Evolutionary conservation across 768 basidiomycete species (phyloP).

Genomic region (Neoboletus magnificus): DNA sequence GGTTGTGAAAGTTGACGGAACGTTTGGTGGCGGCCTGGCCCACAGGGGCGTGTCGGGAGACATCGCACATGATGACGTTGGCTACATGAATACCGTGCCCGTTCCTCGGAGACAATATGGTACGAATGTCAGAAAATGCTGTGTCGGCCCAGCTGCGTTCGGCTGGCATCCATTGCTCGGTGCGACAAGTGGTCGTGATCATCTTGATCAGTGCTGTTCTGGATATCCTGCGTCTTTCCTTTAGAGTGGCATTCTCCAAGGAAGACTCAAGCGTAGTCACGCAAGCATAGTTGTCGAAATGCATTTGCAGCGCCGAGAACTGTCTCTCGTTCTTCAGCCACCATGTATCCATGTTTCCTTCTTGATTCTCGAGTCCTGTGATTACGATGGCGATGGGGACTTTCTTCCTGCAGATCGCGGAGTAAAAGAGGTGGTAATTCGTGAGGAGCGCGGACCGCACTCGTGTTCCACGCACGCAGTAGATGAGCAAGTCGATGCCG

Average conservation of each 20-base stretch:
- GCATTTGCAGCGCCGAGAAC: conserved; percentile 31
- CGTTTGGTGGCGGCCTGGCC: neutral
- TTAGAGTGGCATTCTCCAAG: conserved; percentile 6
- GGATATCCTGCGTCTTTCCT: conserved; percentile 21
- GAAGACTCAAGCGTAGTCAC: conserved; percentile 32
- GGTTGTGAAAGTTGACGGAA: conserved; percentile 16
- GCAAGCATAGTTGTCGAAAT: conserved; percentile 37
- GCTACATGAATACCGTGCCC: neutral
- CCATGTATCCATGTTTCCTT: conserved; percentile 28
- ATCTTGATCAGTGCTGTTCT: conserved; percentile 15
- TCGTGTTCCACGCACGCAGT: conserved; percentile 28
- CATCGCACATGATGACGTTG: conserved; percentile 25
- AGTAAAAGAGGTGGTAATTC: conserved; percentile 40
- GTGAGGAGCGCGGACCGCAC: conserved; percentile 17
- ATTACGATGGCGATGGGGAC: conserved; percentile 40
- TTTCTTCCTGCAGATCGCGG: conserved; percentile 36
- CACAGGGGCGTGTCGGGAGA: conserved; percentile 4
- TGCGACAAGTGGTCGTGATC: conserved; percentile 18
- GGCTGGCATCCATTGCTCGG: conserved; percentile 25
- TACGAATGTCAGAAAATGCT: conserved; percentile 18
- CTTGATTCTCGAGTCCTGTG: conserved; percentile 39
- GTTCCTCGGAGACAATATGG: conserved; percentile 14
- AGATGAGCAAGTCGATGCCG: conserved; percentile 24
- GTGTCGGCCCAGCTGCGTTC: conserved; percentile 23
- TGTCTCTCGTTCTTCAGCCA: conserved; percentile 27